These are phyloP conservation scores for Marchantia polymorpha DNA, from an alignment of 225 moss, liverwort and hornwort species.

Conservation along the genomic window DNA sequence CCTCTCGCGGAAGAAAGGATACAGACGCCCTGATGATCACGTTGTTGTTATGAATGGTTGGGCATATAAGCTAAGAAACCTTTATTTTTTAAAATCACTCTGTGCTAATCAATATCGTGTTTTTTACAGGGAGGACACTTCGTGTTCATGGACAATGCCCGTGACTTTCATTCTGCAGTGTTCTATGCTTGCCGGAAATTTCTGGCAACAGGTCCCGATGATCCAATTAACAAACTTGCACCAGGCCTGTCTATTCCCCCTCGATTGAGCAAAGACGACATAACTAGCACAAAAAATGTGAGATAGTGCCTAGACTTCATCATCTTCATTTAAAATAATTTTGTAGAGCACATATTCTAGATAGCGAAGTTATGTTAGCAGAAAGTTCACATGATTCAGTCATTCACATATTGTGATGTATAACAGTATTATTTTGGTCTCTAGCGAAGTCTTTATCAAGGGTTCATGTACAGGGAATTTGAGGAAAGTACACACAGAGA, in stretches of 20 bases:
- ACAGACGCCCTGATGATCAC: not conserved
- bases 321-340: not conserved
- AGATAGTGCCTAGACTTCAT: conserved; percentile 12
- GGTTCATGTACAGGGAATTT: not conserved
- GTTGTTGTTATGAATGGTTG: not conserved
- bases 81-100: too few species aligned
- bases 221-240: conserved; percentile 17
- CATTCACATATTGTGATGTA: conserved; percentile 1
- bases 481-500: too few species aligned
- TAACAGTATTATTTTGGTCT: not conserved
- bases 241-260: conserved; percentile 31
- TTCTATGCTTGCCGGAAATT: conserved; percentile 65
- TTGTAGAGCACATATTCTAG: not conserved
- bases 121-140: conserved; percentile 79
- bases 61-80: not conserved
- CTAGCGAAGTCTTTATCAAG: not conserved
- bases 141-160: conserved; percentile 87
- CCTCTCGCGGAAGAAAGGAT: too few species aligned
- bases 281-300: conserved; percentile 18
- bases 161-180: conserved; percentile 68
- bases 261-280: not conserved
- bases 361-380: not conserved
- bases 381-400: not conserved
- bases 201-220: conserved; percentile 21
- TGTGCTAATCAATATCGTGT: not conserved